Evolutionary conservation across 495 filamentous ascomycete species (phyloP).

Genomic region (Penicillium pancosmium): DNA sequence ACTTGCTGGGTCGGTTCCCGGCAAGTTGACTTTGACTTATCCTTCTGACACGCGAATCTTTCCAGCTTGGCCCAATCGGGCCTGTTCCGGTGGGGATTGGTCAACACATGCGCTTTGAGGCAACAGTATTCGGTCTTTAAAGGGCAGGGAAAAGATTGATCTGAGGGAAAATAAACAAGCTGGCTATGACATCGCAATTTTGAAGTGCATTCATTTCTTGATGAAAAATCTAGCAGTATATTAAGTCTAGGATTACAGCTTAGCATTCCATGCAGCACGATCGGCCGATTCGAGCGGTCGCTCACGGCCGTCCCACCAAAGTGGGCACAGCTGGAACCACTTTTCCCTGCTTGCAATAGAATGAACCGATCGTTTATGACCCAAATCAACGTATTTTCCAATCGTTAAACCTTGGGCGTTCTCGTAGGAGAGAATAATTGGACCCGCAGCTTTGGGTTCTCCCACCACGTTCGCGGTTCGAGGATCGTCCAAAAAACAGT

Average conservation of each 20-base stretch:
- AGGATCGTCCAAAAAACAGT: constrained; percentile 69
- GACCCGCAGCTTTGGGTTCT: constrained; percentile 64
- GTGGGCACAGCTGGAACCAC: constrained; percentile 68
- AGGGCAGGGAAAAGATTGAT: neutral
- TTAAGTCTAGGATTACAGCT: constrained; percentile 30
- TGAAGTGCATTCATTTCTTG: neutral
- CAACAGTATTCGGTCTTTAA: neutral
- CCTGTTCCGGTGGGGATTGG: constrained; percentile 1
- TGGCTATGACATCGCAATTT: neutral
- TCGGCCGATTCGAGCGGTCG: constrained; percentile 49
- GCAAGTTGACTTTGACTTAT: neutral
- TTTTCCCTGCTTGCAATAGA: constrained; percentile 62
- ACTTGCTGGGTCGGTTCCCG: neutral
- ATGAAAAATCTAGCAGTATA: neutral
- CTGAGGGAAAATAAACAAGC: neutral
- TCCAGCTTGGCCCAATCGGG: neutral
- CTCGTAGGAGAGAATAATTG: constrained; percentile 65
- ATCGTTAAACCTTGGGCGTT: constrained; percentile 65
- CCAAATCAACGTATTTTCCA: constrained; percentile 67
- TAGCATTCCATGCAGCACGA: constrained; percentile 52
- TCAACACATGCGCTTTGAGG: neutral
- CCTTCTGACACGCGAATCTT: neutral
- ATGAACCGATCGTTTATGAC: constrained; percentile 67
- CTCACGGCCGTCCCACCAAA: constrained; percentile 52
- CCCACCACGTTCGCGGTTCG: constrained; percentile 64